phyloP scores from a whole-genome alignment of 768 basidiomycete genomes.

The Lepiota venenata region DNA sequence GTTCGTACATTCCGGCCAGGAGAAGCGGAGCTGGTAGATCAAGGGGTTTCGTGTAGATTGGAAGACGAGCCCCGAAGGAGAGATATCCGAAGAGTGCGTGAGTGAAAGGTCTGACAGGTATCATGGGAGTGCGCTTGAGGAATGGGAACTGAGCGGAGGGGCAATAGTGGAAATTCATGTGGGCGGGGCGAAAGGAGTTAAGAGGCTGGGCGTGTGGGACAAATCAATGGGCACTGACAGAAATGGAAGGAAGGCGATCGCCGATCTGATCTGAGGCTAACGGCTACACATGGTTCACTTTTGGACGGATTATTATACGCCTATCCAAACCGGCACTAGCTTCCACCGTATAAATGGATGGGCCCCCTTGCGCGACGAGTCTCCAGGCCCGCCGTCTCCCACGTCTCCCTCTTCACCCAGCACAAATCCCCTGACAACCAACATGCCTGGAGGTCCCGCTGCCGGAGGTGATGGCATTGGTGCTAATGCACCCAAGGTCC shows the following conservation, averaged over 20 bases:
- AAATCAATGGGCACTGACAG: neutral
- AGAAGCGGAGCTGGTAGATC: too few species aligned
- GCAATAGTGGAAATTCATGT: neutral
- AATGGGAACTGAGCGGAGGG: neutral
- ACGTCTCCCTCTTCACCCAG: conserved; percentile 13
- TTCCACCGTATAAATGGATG: conserved; percentile 1
- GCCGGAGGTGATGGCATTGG: conserved; percentile 29
- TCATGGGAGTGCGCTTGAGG: neutral
- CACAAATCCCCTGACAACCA: conserved; percentile 9
- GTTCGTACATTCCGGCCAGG: too few species aligned
- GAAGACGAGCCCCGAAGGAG: too few species aligned
- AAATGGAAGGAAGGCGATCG: conserved; percentile 9
- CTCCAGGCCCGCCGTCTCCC: conserved; percentile 11
- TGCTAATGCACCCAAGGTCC: conserved; percentile 31
- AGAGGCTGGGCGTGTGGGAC: neutral
- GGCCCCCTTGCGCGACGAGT: neutral
- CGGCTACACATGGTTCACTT: conserved; percentile 11
- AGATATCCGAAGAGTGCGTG: too few species aligned
- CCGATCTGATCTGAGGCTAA: conserved; percentile 11
- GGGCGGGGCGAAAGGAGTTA: neutral
- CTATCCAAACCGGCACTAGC: conserved; percentile 7
- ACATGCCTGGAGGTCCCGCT: conserved; percentile 39
- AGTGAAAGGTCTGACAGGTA: too few species aligned
- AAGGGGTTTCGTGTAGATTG: too few species aligned
- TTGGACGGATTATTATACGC: neutral